phyloP scores from a whole-genome alignment of 2,329 filamentous ascomycete genomes.

The Pestalotiopsis sp. region DNA sequence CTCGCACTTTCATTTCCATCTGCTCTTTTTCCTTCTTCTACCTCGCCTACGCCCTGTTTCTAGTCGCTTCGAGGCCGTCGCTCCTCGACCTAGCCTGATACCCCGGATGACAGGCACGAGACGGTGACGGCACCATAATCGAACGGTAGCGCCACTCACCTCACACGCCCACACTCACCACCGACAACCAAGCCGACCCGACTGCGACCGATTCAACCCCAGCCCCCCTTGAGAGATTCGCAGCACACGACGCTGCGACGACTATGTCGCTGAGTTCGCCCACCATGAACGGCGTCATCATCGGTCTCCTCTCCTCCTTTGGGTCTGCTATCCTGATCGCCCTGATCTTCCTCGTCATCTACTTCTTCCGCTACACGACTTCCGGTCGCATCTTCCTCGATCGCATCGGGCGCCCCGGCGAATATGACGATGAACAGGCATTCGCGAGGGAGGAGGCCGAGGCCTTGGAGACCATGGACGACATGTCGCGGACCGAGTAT shows the following conservation, averaged over 20 bases:
- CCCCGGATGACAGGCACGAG: conserved; percentile 16
- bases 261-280: conserved; percentile 8
- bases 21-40: background rate
- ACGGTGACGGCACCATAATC: conserved; percentile 15
- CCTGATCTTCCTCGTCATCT: conserved; percentile 78
- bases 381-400: conserved; percentile 91
- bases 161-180: background rate
- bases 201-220: background rate
- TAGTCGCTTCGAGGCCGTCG: conserved; percentile 10
- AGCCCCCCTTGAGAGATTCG: background rate
- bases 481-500: conserved; percentile 87
- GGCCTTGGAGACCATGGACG: conserved; percentile 93
- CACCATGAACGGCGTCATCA: conserved; percentile 75
- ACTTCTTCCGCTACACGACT: conserved; percentile 90
- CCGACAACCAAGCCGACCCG: background rate
- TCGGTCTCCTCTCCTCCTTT: conserved; percentile 92
- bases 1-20: conserved; percentile 9
- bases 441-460: conserved; percentile 93
- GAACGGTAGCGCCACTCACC: conserved; percentile 10
- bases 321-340: conserved; percentile 86
- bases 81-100: conserved; percentile 8
- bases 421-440: conserved; percentile 97
- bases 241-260: conserved; percentile 6
- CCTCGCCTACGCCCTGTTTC: background rate
- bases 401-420: conserved; percentile 87